Evolutionary conservation across 2,329 filamentous ascomycete species (phyloP), one percentile per base, ranked within the genome.

Genomic region (Plectosphaerella sp.): DNA sequence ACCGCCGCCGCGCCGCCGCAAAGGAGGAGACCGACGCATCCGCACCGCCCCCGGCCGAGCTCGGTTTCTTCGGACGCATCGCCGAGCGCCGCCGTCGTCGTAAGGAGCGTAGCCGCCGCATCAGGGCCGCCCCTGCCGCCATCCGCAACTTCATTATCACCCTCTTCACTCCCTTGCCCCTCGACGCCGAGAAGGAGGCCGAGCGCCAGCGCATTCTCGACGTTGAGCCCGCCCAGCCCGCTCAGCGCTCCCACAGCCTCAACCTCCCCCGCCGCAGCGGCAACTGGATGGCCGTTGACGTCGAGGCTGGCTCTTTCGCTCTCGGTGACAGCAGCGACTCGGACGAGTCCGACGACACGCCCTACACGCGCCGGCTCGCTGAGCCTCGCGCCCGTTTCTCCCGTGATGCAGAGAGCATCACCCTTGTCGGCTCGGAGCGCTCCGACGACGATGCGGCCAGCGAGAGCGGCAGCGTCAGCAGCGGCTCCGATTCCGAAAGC

Each of bases 381-480:
- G 37, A 15, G 37, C 37, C 15, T 4, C 41, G 41, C 15, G 5
- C n/a, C 5, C 10, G 41, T 9, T 18, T 12, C 41, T 7, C 41
- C 3, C 22, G 24, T 11, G 48, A 49, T 25, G 39, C 37, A 8
- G 48, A 49, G 16, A 49, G 48, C 37, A 49, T 49, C 16, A 49
- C 48, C 5, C 48, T 49, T 9, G 39, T 49, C n/a, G 48, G 48
- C n/a, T 42, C 48, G 7, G 48, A 49, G 39, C 36, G 48, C 22
- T 41, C 24, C 7, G 39, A 49, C 22, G 43, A 46, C 25, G 42
- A 18, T 20, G 47, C 11, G 16, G 47, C 20, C 18, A 42, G 14
- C 8, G 43, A 46, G 15, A 46, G 43, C 25, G 33, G 46, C 14
- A 33, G 28, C 28, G 28, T 33, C 28, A 48, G 46, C 16, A 28